phyloP scores from a whole-genome alignment of 345 rosid species.

The Gynandropsis gynandra region DNA sequence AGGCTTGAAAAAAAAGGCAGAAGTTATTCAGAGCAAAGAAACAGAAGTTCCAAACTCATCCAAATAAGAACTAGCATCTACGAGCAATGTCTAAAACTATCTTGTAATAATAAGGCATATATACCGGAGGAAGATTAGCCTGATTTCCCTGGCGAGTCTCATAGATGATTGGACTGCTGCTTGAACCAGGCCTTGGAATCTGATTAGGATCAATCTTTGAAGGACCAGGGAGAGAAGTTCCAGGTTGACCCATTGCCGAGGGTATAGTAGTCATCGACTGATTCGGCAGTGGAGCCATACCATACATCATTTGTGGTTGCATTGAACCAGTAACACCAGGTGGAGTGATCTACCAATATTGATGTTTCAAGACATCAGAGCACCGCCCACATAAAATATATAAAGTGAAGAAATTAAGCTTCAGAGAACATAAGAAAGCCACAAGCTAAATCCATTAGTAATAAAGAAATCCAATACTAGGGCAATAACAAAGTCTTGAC shows the following conservation, averaged over 20 bases:
- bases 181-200: constrained; percentile 89
- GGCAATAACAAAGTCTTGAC: too few relatives aligned
- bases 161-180: constrained; percentile 51
- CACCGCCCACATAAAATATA: constrained; percentile 19
- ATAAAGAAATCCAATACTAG: too few relatives aligned
- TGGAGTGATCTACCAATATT: constrained; percentile 46
- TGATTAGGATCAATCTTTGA: constrained; percentile 93
- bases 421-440: constrained; percentile 8
- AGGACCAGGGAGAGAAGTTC: constrained; percentile 52
- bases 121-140: constrained; percentile 91
- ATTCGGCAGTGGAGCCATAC: constrained; percentile 76
- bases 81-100: constrained; percentile 14
- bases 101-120: constrained; percentile 11
- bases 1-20: constrained; percentile 49
- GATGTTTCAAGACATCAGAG: constrained; percentile 26
- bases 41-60: constrained; percentile 15
- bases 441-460: not conserved
- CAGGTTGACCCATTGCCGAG: constrained; percentile 72
- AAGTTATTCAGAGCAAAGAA: constrained; percentile 11
- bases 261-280: constrained; percentile 79
- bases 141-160: constrained; percentile 87
- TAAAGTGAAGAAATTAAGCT: constrained; percentile 19
- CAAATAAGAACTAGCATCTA: constrained; percentile 12
- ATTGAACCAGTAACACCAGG: constrained; percentile 48
- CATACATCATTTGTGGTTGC: constrained; percentile 69